Percentiles rank a stretch among this genome's conserved stretches.
Conservation (phyloP, 2,329 filamentous ascomycete species). For the Chrysosporium queenslandicum region DNA sequence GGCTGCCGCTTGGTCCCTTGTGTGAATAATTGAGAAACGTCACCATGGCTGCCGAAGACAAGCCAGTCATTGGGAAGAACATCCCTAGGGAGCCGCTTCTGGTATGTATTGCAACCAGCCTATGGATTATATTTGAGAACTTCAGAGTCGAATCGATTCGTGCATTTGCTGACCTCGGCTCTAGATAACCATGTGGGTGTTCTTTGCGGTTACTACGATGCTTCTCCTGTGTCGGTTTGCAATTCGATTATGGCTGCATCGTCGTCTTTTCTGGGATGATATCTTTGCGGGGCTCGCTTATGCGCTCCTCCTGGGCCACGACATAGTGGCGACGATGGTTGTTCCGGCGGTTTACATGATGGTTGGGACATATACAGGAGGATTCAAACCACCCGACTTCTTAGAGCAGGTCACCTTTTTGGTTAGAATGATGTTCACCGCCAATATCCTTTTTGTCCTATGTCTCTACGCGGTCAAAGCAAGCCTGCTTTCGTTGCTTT, state of each 20-base stretch:
- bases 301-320: conserved; percentile 10
- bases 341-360: conserved; percentile 10
- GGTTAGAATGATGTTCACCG: conserved; percentile 9
- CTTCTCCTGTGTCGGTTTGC: conserved; percentile 8
- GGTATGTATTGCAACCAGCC: conserved; percentile 5
- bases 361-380: conserved; percentile 6
- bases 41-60: conserved; percentile 9
- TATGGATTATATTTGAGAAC: background rate
- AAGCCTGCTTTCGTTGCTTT: conserved; percentile 13
- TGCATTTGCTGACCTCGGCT: background rate
- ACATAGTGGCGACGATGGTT: conserved; percentile 8
- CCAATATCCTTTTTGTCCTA: conserved; percentile 7
- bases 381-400: conserved; percentile 7
- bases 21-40: background rate
- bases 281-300: conserved; percentile 10
- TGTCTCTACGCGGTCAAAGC: conserved; percentile 14
- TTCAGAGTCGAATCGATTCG: background rate
- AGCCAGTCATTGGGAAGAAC: conserved; percentile 6
- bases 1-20: background rate
- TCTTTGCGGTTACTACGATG: conserved; percentile 11
- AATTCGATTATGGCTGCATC: conserved; percentile 15
- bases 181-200: conserved; percentile 12
- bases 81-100: conserved; percentile 6
- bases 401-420: conserved; percentile 7
- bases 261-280: conserved; percentile 15